Base-by-base conservation (phyloP, 163 green algal genomes). In the Chlorella variabilis region DNA sequence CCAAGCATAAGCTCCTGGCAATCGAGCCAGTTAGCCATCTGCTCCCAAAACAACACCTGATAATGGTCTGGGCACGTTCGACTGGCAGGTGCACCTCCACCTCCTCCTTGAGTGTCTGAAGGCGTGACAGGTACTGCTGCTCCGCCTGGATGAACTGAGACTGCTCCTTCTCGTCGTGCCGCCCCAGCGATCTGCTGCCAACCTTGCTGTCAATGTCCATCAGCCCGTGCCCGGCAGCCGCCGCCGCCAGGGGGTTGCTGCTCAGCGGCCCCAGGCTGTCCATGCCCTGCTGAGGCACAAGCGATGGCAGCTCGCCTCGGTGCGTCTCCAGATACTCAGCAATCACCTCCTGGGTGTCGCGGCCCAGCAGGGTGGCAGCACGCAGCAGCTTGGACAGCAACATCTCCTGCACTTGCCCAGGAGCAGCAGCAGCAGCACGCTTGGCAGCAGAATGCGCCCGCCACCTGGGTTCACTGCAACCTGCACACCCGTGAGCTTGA, bases 321-420 rank as follows among this genome's bases (percentile, higher is more conserved):
- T 36, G 27, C 4, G 38, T 36, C 29, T 41, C 15, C 17, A 78
- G 51, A 27, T 56, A 78, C 36, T 78, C 51, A 2, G 41, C 58
- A 17, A 71, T 33, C 20, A 65, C 42, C 5, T 63, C 31, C 61
- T 66, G 45, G 0, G 41, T 45, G 61, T 36, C 61, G 0, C 49
- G 59, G 8, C 75, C 56, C 34, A n/a, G 21, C 33, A 29, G 4
- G 9, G 49, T 82, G 56, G 61, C 56, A 25, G 42, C 27, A 23
- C 75, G 42, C 42, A 65, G 31, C 41, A 82, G 75, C 61, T 74
- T 73, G 62, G 75, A 82, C 41, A 82, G 75, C 59, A 85, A 34
- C 61, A 85, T 75, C 54, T 71, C 69, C 51, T 84, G 49, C n/a
- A 77, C 6, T 39, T 5, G 38, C 59, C 9, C 34, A 4, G 25